Percentiles rank a stretch among this genome's conserved stretches.
Conservation (phyloP, 768 basidiomycete species). For the Boletus sp. region DNA sequence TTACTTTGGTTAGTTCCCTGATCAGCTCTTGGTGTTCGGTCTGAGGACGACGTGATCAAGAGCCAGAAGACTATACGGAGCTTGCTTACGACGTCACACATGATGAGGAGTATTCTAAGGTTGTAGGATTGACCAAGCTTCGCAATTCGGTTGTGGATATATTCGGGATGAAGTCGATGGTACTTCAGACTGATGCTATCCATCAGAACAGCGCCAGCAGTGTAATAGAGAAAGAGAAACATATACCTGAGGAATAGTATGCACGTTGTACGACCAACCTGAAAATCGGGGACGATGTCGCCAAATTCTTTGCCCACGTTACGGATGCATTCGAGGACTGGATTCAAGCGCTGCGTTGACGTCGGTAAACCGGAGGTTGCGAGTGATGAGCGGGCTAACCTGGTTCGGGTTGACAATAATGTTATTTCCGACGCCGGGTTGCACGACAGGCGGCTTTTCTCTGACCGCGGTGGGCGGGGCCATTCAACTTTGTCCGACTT, state of each 20-base stretch:
- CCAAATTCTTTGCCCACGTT: conserved; percentile 94
- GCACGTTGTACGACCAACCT: conserved; percentile 92
- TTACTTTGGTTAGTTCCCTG: conserved; percentile 86
- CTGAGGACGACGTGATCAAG: conserved; percentile 38
- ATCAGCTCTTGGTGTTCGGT: conserved; percentile 90
- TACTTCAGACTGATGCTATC: conserved; percentile 71
- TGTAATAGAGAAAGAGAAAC: neutral
- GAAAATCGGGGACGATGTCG: conserved; percentile 91
- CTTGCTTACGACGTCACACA: conserved; percentile 84
- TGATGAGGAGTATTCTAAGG: conserved; percentile 79
- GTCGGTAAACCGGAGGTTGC: neutral
- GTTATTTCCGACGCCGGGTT: conserved; percentile 62
- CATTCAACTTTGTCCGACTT: neutral
- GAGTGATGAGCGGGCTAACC: conserved; percentile 29
- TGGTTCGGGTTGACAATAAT: conserved; percentile 64
- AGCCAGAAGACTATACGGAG: neutral
- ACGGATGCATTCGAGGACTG: conserved; percentile 80
- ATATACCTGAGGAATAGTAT: conserved; percentile 85
- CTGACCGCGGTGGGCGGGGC: neutral
- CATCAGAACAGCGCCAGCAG: neutral
- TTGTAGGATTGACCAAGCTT: conserved; percentile 80
- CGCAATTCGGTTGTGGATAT: conserved; percentile 88
- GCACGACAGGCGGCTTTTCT: conserved; percentile 53
- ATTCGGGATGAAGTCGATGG: conserved; percentile 96
- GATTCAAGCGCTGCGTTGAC: conserved; percentile 70